Conservation (phyloP, 352 stramenopile species). For the Lagenidium giganteum region DNA sequence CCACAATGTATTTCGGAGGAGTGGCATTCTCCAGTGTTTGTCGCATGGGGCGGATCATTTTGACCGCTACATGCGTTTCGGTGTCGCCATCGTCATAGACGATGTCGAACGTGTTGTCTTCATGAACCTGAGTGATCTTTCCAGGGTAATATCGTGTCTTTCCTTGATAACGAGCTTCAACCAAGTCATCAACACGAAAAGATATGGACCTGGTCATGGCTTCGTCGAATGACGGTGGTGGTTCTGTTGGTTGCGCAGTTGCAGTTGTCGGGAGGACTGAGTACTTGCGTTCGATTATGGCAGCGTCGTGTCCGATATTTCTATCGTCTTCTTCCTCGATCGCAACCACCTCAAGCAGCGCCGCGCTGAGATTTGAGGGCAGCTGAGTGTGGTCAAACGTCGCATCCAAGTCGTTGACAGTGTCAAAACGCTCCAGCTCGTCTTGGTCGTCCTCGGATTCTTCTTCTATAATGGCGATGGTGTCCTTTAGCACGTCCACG, state of each 20-base stretch:
- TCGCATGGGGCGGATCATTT: constrained; percentile 15
- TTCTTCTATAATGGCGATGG: too few relatives aligned
- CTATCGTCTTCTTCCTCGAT: constrained; percentile 2
- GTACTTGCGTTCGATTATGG: not conserved
- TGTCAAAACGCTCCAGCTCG: too few relatives aligned
- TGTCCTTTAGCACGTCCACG: too few relatives aligned
- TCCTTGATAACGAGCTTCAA: constrained; percentile 8
- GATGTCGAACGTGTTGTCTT: constrained; percentile 15
- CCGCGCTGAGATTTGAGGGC: too few relatives aligned
- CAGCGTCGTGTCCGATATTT: constrained; percentile 8
- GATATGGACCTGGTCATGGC: not conserved
- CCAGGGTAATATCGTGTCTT: not conserved
- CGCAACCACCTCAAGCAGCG: not conserved
- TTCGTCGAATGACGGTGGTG: not conserved
- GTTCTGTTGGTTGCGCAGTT: too few relatives aligned
- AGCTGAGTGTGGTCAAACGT: too few relatives aligned
- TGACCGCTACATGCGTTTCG: constrained; percentile 17
- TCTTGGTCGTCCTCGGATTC: too few relatives aligned
- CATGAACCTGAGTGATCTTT: not conserved
- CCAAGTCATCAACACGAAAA: not conserved
- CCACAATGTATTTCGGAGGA: not conserved
- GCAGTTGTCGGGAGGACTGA: too few relatives aligned
- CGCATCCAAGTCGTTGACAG: too few relatives aligned
- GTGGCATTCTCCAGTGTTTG: not conserved
- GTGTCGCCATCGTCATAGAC: constrained; percentile 23